A percentile compares a stretch with the other conserved stretches of the same genome.
Evolutionary conservation across 139 green algal genomes (phyloP).

Genomic region (Coccomyxa sp.): DNA sequence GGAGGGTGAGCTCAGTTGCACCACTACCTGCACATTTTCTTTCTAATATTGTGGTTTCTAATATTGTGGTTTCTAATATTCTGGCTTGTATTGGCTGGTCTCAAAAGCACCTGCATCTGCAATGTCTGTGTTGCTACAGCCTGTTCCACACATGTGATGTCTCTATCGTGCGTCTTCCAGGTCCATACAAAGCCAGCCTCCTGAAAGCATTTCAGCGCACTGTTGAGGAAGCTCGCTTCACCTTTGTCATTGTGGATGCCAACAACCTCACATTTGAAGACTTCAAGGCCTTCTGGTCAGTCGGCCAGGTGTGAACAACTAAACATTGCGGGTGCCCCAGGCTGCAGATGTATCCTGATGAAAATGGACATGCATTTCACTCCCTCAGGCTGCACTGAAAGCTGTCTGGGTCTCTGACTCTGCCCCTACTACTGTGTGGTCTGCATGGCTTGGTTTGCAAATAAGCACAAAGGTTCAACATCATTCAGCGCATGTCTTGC

Average conservation of each 20-base stretch:
- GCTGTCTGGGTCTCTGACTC: background rate
- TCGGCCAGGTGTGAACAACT: slow-evolving; percentile 37
- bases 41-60: background rate
- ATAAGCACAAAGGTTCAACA: background rate
- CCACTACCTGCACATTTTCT: background rate
- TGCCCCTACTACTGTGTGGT: background rate
- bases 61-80: background rate
- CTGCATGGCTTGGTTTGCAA: no score
- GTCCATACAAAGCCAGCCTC: slow-evolving; percentile 58
- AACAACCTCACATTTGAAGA: slow-evolving; percentile 41
- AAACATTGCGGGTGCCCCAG: background rate
- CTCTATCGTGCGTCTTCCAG: slow-evolving; percentile 19
- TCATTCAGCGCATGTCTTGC: background rate
- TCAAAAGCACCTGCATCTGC: background rate
- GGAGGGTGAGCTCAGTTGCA: slow-evolving; percentile 36
- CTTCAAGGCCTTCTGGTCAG: slow-evolving; percentile 43
- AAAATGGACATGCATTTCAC: background rate
- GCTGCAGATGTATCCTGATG: background rate
- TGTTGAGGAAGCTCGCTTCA: slow-evolving; percentile 57
- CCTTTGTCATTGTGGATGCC: slow-evolving; percentile 71
- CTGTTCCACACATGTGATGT: background rate
- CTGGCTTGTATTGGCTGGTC: background rate
- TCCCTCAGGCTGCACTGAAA: no score
- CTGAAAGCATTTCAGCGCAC: slow-evolving; percentile 50
- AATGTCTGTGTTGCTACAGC: background rate